Percentiles rank a stretch among this genome's conserved stretches.
phyloP scores from a whole-genome alignment of 2,329 filamentous ascomycete genomes.

The Paraphoma sp. region DNA sequence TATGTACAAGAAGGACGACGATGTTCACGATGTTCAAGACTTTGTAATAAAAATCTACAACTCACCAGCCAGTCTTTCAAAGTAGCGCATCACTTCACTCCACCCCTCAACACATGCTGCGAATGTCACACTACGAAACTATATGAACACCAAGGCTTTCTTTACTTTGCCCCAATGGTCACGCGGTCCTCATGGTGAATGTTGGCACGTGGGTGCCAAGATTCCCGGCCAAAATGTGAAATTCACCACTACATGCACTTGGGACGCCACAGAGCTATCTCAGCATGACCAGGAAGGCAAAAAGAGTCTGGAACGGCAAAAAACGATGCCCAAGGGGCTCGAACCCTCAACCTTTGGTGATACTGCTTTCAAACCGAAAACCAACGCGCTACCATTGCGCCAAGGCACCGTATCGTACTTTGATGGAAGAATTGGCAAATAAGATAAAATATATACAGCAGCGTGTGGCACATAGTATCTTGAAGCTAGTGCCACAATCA shows the following conservation, averaged over 20 bases:
- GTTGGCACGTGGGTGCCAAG: too few relatives aligned
- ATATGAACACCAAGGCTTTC: too few relatives aligned
- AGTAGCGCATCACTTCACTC: too few relatives aligned
- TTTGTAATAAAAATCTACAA: too few relatives aligned
- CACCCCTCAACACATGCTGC: too few relatives aligned
- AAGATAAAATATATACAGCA: neutral
- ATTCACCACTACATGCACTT: neutral
- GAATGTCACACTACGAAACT: too few relatives aligned
- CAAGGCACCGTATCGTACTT: constrained; percentile 9
- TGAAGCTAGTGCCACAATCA: neutral
- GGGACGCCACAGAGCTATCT: neutral
- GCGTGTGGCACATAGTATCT: too few relatives aligned
- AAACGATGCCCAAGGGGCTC: neutral
- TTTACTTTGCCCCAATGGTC: too few relatives aligned
- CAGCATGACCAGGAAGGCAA: neutral
- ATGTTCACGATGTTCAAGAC: too few relatives aligned
- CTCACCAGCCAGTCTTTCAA: too few relatives aligned
- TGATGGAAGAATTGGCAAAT: neutral
- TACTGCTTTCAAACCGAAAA: constrained; percentile 20
- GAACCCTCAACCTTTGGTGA: constrained; percentile 23
- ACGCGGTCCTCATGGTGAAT: too few relatives aligned
- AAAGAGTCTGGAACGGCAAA: neutral
- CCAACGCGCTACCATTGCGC: constrained; percentile 29
- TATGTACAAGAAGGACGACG: too few relatives aligned
- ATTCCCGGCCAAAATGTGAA: neutral